phyloP scores from a whole-genome alignment of 176 grass and related monocot species.

The Oryza glumipatula region DNA sequence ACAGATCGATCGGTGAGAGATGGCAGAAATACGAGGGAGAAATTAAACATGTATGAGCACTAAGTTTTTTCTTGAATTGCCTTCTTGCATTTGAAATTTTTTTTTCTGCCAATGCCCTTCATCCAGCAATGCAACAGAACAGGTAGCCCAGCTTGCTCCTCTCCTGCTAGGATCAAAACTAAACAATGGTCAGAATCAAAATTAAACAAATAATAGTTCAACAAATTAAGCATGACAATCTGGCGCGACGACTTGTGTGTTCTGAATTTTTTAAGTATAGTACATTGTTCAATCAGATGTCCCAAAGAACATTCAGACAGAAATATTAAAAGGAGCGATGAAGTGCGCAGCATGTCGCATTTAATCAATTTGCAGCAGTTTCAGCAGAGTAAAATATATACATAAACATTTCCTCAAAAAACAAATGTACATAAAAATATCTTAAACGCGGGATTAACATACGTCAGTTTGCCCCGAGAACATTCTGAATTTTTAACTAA shows the following conservation, averaged over 20 bases:
- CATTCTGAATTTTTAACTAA: background rate
- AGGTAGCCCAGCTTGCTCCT: background rate
- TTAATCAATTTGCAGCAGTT: background rate
- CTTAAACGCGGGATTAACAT: too few species aligned
- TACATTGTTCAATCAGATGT: background rate
- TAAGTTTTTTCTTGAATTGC: background rate
- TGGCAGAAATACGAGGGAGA: background rate
- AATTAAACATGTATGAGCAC: background rate
- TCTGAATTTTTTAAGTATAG: background rate
- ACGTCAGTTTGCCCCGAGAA: too few species aligned
- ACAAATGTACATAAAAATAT: background rate
- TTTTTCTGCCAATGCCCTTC: background rate
- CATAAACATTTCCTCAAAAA: background rate
- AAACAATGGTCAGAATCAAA: background rate
- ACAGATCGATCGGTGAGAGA: background rate
- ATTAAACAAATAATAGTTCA: background rate
- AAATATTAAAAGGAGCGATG: background rate
- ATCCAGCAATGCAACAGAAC: background rate
- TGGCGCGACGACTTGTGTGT: background rate
- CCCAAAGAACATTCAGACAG: background rate
- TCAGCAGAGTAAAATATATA: background rate
- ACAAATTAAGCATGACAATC: background rate
- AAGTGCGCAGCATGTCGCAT: background rate
- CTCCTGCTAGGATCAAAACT: background rate
- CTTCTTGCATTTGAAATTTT: background rate